Conservation (phyloP, 768 basidiomycete species). For the Pleurotus ostreatus region DNA sequence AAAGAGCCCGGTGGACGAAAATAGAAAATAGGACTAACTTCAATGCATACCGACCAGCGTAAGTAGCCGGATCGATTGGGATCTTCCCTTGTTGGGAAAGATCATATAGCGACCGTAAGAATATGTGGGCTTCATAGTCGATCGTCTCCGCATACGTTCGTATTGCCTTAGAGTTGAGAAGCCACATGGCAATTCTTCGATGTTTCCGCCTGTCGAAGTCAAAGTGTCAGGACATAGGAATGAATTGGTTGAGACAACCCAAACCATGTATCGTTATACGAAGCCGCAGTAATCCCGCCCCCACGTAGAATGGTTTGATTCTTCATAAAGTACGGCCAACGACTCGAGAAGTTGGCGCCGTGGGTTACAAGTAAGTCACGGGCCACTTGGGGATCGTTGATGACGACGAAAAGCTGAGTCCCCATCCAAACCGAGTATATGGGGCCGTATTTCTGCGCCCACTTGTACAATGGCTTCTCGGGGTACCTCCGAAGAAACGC, state of each 20-base stretch:
- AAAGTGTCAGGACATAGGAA: too few species aligned
- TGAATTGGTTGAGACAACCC: background rate
- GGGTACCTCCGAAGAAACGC: constrained; percentile 18
- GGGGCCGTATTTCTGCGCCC: constrained; percentile 18
- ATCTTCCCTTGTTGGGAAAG: constrained; percentile 10
- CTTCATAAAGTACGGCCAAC: constrained; percentile 22
- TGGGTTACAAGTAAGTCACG: constrained; percentile 20
- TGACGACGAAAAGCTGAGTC: constrained; percentile 20
- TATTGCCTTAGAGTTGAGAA: constrained; percentile 16
- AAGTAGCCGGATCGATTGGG: constrained; percentile 18
- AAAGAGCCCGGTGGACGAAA: background rate
- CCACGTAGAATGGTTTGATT: constrained; percentile 20
- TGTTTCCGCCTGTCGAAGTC: constrained; percentile 18
- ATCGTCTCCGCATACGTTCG: constrained; percentile 13
- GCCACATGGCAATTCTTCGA: constrained; percentile 18
- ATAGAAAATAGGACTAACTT: constrained; percentile 13
- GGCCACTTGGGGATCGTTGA: constrained; percentile 19
- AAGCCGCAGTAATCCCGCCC: constrained; percentile 20
- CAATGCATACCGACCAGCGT: constrained; percentile 16
- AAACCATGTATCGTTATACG: constrained; percentile 21
- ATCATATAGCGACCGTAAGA: constrained; percentile 15
- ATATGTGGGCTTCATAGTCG: constrained; percentile 14
- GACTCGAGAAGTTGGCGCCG: constrained; percentile 21
- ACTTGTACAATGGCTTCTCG: constrained; percentile 16
- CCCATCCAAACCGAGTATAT: constrained; percentile 23